Evolutionary conservation across 2,329 filamentous ascomycete genomes (phyloP).

Genomic region (Ophiosphaerella herpotricha): DNA sequence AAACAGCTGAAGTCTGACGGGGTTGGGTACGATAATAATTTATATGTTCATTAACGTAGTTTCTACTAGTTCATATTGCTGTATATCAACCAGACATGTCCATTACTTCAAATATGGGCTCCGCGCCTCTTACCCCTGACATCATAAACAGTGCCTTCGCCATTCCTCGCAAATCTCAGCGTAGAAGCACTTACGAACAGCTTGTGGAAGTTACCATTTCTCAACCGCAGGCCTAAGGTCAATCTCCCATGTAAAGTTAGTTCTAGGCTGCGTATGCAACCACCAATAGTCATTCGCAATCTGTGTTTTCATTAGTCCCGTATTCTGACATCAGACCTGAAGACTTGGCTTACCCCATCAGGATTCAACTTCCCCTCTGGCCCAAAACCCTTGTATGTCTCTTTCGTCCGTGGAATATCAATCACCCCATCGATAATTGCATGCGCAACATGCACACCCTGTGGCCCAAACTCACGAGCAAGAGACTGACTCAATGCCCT

Average conservation of each 20-base stretch:
- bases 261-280: slow-evolving; percentile 78
- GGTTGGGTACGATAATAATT: too few relatives aligned
- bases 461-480: slow-evolving; percentile 80
- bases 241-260: slow-evolving; percentile 80
- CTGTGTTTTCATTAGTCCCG: slow-evolving; percentile 54
- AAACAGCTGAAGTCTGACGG: too few relatives aligned
- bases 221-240: slow-evolving; percentile 81
- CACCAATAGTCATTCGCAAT: slow-evolving; percentile 89
- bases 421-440: slow-evolving; percentile 85
- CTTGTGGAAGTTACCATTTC: slow-evolving; percentile 68
- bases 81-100: too few relatives aligned
- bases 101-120: too few relatives aligned
- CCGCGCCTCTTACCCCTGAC: too few relatives aligned
- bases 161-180: slow-evolving; percentile 2
- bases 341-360: slow-evolving; percentile 65
- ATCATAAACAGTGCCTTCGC: background rate
- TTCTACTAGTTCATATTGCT: too few relatives aligned
- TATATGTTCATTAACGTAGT: too few relatives aligned
- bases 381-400: slow-evolving; percentile 59
- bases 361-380: slow-evolving; percentile 72
- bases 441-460: slow-evolving; percentile 83
- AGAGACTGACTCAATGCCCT: slow-evolving; percentile 75
- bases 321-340: background rate
- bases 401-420: slow-evolving; percentile 74
- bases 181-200: background rate